phyloP scores from a whole-genome alignment of 2,329 filamentous ascomycete species.

The Aspergillus intermedius region DNA sequence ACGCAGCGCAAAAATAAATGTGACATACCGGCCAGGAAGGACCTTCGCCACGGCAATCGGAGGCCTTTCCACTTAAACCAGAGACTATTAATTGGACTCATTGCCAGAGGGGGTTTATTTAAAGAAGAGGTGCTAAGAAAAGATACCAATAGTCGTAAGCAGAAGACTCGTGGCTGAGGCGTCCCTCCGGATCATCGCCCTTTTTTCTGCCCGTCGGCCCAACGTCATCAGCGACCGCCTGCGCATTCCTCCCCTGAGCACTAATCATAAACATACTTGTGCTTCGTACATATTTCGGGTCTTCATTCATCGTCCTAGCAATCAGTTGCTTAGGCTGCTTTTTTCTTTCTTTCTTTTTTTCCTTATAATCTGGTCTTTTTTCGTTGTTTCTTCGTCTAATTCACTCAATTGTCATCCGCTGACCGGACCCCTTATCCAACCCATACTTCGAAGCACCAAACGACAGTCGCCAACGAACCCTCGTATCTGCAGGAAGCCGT shows the following conservation, averaged over 20 bases:
- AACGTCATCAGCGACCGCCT: constrained; percentile 19
- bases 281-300: background rate
- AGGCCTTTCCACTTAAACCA: constrained; percentile 60
- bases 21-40: constrained; percentile 51
- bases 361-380: background rate
- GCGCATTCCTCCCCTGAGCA: background rate
- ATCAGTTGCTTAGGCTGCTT: background rate
- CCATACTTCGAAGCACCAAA: background rate
- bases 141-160: background rate
- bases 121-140: background rate
- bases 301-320: constrained; percentile 1
- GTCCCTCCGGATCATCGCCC: background rate
- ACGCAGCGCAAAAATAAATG: too few species aligned
- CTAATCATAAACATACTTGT: background rate
- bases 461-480: background rate
- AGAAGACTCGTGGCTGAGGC: background rate
- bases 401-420: background rate
- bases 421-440: background rate
- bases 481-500: background rate
- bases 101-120: constrained; percentile 14
- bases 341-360: background rate
- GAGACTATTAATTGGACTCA: constrained; percentile 40
- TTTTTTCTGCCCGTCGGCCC: background rate
- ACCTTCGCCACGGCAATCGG: constrained; percentile 56
- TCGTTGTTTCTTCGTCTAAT: background rate